Evolutionary conservation across 306 rosid genomes (phyloP), one percentile per base, ranked within the genome.

Genomic region (Urtica urens): DNA sequence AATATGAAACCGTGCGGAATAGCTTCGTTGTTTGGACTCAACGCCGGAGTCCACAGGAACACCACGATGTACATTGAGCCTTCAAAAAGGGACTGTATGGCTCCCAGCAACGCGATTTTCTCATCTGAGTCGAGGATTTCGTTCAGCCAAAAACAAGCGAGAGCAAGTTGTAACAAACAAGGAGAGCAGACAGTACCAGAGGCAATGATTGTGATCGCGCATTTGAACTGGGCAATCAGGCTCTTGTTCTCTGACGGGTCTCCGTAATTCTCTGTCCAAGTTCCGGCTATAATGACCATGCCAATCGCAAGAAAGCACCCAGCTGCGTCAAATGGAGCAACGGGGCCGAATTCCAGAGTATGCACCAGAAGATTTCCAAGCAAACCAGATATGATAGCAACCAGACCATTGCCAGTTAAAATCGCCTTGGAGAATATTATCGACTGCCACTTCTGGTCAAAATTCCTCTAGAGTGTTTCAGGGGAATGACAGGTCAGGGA

Each of bases 1-100:
- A 90, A 90, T 69, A 90, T 90, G 69, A 90, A 90, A 68, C 99
- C 99, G 49, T 90, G 99, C 38, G 99, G 99, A 65, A 90, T 85
- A 13, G 84, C 95, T 80, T 90, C 99, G 31, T 90, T 81, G 41
- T 85, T 85, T 69, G 95, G 99, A 72, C 99, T 90, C 69, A 90
- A 59, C 41, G 99, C 99, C 41, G 99, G 99, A 59, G 99, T 90
- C 99, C 99, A 90, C 4, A 90, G 93, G 72, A 90, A 90, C 65
- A 90, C 79, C 64, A 85, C 86, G 49, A 95, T 90, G 52, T 90
- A 90, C 99, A 90, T 90, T 16, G 99, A 90, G 55, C 99, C 99
- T 79, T 90, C 99, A 69, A 90, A 90, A 31, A 90, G 75, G 66
- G 99, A 90, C 68, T 90, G 99, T 66, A 90, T 90, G 39, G 99